These are phyloP conservation scores for Wallacemonas sp. DNA, from an alignment of 208 protist genomes.

Conservation along the genomic window DNA sequence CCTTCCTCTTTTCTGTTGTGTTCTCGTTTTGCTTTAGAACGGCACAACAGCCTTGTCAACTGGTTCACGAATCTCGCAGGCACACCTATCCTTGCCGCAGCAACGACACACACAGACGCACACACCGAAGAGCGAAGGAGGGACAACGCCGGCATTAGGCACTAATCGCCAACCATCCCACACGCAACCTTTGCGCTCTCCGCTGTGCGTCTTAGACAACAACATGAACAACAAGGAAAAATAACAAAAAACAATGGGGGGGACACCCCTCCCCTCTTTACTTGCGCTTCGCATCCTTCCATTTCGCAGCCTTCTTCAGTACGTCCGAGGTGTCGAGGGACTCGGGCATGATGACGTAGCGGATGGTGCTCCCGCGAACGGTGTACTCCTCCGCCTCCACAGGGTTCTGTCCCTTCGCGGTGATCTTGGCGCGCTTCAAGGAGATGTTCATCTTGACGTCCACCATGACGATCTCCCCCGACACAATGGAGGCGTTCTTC, in stretches of 20 bases:
- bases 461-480: conserved; percentile 79
- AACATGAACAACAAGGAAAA: conserved; percentile 5
- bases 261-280: not conserved
- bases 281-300: conserved; percentile 18
- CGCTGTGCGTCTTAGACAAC: conserved; percentile 1
- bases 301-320: conserved; percentile 48
- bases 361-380: conserved; percentile 97
- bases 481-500: conserved; percentile 98
- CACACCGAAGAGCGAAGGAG: no score
- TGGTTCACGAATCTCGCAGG: no score
- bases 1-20: no score
- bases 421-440: conserved; percentile 97
- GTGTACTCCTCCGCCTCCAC: conserved; percentile 95
- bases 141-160: no score
- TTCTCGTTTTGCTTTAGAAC: no score
- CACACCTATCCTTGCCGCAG: no score
- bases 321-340: conserved; percentile 95
- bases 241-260: not conserved
- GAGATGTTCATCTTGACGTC: conserved; percentile 98
- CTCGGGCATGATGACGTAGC: conserved; percentile 98
- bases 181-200: no score
- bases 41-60: no score
- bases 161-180: no score
- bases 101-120: no score
- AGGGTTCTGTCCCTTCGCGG: conserved; percentile 95